Conservation (phyloP, 2,329 filamentous ascomycete genomes). For the Colletotrichum coccodes region DNA sequence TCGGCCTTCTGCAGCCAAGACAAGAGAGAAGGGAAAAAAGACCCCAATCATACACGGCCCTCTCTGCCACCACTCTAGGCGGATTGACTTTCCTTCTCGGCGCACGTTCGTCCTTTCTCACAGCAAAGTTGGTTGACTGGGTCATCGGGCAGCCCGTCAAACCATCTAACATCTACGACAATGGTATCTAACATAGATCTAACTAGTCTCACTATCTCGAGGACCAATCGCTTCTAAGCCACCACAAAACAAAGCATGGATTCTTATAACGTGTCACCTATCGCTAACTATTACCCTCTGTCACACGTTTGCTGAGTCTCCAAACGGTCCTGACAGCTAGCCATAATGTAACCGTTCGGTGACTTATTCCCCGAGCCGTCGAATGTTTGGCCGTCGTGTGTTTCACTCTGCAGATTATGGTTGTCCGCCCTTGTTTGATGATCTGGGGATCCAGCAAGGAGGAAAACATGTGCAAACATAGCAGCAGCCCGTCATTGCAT, state of each 20-base stretch:
- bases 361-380: not conserved
- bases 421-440: constrained; percentile 33
- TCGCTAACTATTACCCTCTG: not conserved
- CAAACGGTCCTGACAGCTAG: not conserved
- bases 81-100: constrained; percentile 9
- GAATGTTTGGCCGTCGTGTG: constrained; percentile 15
- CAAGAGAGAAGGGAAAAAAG: not conserved
- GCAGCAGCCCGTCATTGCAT: not conserved
- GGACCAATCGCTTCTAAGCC: constrained; percentile 11
- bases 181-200: constrained; percentile 8
- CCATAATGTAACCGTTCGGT: not conserved
- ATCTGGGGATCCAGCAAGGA: constrained; percentile 32
- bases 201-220: constrained; percentile 5
- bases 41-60: not conserved
- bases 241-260: not conserved
- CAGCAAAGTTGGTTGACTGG: not conserved
- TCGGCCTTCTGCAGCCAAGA: constrained; percentile 20
- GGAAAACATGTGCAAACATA: constrained; percentile 23
- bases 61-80: not conserved
- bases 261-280: not conserved
- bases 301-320: not conserved
- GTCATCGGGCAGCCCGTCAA: not conserved
- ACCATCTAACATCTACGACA: constrained; percentile 9
- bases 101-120: constrained; percentile 21
- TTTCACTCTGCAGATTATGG: constrained; percentile 21